Conservation (phyloP, 2,329 filamentous ascomycete species). For the Pseudogymnoascus pannorum region DNA sequence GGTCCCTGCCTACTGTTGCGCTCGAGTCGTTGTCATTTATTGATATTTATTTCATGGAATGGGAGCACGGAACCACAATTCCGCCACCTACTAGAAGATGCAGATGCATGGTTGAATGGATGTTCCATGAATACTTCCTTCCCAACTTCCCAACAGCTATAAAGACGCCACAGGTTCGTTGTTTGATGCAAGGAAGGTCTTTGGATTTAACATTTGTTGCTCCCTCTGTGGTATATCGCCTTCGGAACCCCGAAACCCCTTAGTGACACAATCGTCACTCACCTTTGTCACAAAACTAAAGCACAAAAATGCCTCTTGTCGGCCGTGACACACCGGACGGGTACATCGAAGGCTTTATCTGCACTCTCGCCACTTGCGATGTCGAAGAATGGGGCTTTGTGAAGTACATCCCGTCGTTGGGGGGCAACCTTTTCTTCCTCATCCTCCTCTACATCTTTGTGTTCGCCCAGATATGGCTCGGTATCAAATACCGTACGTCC, state of each 20-base stretch:
- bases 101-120: background rate
- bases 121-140: background rate
- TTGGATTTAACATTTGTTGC: background rate
- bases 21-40: background rate
- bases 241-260: background rate
- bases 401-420: conserved; percentile 42
- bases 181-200: background rate
- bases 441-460: conserved; percentile 43
- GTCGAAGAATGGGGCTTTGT: conserved; percentile 15
- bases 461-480: conserved; percentile 40
- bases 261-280: background rate
- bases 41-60: background rate
- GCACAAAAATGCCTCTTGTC: background rate
- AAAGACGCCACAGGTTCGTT: background rate
- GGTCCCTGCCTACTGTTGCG: background rate
- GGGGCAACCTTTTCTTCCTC: conserved; percentile 45
- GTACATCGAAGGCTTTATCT: conserved; percentile 15
- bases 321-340: conserved; percentile 1
- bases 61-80: background rate
- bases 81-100: background rate
- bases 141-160: background rate
- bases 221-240: background rate
- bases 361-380: conserved; percentile 14
- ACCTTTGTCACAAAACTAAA: background rate
- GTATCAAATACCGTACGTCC: conserved; percentile 46